phyloP scores from a whole-genome alignment of 345 rosid species.

The Populus simonii region DNA sequence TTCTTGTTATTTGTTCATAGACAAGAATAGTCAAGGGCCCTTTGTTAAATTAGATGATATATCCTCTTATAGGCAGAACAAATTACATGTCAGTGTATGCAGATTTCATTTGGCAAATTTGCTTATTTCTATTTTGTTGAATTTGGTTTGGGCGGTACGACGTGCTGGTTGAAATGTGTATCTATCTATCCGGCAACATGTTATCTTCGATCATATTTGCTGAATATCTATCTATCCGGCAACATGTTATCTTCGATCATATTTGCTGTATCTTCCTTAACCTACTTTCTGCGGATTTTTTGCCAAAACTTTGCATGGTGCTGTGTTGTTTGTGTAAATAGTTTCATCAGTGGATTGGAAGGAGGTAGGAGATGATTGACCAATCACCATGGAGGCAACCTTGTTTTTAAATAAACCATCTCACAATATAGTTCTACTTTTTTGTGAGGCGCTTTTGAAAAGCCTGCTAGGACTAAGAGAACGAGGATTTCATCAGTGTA shows the following conservation, averaged over 20 bases:
- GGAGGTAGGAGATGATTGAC: not conserved
- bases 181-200: not conserved
- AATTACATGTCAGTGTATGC: conserved; percentile 22
- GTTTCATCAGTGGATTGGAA: not conserved
- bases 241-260: not conserved
- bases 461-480: no score
- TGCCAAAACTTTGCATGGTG: not conserved
- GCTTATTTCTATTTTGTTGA: conserved; percentile 11
- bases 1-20: conserved; percentile 37
- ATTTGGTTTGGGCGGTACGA: not conserved
- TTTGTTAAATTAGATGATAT: conserved; percentile 30
- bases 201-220: not conserved
- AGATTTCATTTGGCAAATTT: conserved; percentile 21
- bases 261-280: not conserved
- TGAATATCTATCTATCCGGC: not conserved
- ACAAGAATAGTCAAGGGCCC: conserved; percentile 30
- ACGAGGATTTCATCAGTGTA: not conserved
- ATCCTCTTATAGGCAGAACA: conserved; percentile 32
- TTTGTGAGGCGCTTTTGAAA: no score
- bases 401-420: not conserved
- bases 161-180: not conserved
- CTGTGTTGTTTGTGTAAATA: not conserved
- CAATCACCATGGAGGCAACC: not conserved
- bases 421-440: no score
- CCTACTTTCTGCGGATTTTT: not conserved